Evolutionary conservation across 768 basidiomycete genomes (phyloP).

Genomic region (Leccinum sublutescens): DNA sequence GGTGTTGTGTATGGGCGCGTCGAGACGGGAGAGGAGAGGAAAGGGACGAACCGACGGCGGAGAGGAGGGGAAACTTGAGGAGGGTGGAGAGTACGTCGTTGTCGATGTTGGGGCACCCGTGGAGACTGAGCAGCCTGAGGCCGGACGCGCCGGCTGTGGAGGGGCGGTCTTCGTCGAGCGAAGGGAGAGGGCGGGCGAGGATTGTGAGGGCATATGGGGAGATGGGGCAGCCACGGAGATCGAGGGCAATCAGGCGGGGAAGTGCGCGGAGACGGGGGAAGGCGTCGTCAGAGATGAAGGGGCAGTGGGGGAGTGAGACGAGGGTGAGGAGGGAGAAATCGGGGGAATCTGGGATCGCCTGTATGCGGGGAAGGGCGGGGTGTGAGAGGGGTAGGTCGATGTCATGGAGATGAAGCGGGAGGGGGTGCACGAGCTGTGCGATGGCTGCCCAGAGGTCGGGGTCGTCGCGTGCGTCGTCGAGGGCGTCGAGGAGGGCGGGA

Average conservation of each 20-base stretch:
- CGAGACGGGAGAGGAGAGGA: not conserved
- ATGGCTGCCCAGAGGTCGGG: constrained; percentile 64
- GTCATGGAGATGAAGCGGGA: constrained; percentile 40
- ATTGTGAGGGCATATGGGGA: constrained; percentile 51
- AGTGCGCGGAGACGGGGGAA: constrained; percentile 50
- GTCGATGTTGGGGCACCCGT: constrained; percentile 51
- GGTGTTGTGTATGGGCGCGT: constrained; percentile 2
- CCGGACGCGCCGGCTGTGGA: constrained; percentile 48
- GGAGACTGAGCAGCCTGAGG: constrained; percentile 56
- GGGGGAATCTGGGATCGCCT: constrained; percentile 50
- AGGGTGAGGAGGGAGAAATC: constrained; percentile 66
- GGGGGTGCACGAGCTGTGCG: constrained; percentile 54
- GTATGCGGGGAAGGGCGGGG: constrained; percentile 52
- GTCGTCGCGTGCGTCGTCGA: constrained; percentile 43
- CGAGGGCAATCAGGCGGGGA: constrained; percentile 59
- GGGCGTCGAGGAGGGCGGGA: constrained; percentile 43
- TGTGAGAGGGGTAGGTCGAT: constrained; percentile 54
- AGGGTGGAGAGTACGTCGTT: constrained; percentile 43
- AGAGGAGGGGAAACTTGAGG: constrained; percentile 53
- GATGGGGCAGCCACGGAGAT: constrained; percentile 54
- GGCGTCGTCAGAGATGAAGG: constrained; percentile 56
- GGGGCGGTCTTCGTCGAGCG: not conserved
- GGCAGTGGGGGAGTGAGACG: constrained; percentile 55
- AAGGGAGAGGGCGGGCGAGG: constrained; percentile 42
- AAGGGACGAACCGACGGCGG: constrained; percentile 52